phyloP scores from a whole-genome alignment of 202 grass and related monocot genomes.

The Schoenoplectus triqueter region DNA sequence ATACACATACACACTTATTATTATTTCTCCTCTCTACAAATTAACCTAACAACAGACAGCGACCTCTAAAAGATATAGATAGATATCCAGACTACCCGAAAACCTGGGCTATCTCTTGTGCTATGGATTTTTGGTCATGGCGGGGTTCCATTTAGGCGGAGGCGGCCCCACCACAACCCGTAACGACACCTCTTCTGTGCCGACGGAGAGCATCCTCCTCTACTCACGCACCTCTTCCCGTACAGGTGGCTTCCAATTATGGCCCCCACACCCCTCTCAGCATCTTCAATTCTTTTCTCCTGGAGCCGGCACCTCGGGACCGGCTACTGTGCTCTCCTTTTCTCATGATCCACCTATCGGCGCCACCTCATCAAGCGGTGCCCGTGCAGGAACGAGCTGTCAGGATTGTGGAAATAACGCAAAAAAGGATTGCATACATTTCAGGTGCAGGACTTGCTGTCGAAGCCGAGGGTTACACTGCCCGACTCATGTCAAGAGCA shows the following conservation, averaged over 20 bases:
- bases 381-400: conserved; percentile 69
- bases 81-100: neutral
- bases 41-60: conserved; percentile 30
- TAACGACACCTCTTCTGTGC: conserved; percentile 54
- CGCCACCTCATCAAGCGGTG: conserved; percentile 24
- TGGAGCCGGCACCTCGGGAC: conserved; percentile 35
- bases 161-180: conserved; percentile 44
- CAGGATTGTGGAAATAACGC: conserved; percentile 99
- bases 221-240: conserved; percentile 67
- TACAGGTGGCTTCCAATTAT: conserved; percentile 86
- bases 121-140: conserved; percentile 82
- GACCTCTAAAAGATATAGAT: neutral
- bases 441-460: conserved; percentile 94
- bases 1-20: neutral
- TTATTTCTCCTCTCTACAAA: conserved; percentile 4
- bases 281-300: conserved; percentile 73
- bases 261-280: conserved; percentile 74
- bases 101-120: conserved; percentile 41
- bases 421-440: conserved; percentile 91
- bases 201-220: conserved; percentile 70
- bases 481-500: conserved; percentile 86
- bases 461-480: conserved; percentile 87
- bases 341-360: conserved; percentile 32
- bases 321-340: conserved; percentile 39
- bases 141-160: conserved; percentile 82